These are phyloP conservation scores for Astrocystis sublimbata DNA, from an alignment of 495 filamentous ascomycete genomes.

Conservation along the genomic window DNA sequence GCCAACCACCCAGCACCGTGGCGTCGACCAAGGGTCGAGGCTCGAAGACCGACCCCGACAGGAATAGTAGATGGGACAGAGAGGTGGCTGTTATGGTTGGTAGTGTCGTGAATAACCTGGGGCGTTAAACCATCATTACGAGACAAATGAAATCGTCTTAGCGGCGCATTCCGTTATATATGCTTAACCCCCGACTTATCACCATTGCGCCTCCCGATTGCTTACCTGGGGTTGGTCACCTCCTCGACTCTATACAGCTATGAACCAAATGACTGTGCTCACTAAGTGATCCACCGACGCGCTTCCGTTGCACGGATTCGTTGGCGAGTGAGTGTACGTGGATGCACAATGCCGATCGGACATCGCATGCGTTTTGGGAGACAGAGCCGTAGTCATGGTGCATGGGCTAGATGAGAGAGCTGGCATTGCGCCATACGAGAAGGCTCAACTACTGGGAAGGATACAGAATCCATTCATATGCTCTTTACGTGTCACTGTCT, in stretches of 20 bases:
- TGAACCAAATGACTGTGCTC: no score
- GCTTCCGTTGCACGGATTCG: no score
- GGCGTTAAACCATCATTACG: conserved; percentile 32
- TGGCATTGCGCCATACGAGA: neutral
- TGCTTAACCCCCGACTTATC: no score
- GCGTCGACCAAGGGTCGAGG: conserved; percentile 43
- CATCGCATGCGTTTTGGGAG: no score
- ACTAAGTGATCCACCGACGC: no score
- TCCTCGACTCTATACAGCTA: no score
- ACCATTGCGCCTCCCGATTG: no score
- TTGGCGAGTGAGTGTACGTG: no score
- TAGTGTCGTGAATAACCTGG: conserved; percentile 57
- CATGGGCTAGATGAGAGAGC: no score
- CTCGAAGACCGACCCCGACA: conserved; percentile 34
- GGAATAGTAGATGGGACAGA: conserved; percentile 71
- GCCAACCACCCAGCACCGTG: conserved; percentile 54
- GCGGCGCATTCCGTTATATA: neutral
- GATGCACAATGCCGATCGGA: no score
- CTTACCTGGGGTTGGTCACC: no score
- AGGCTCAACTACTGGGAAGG: neutral
- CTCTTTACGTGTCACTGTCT: neutral
- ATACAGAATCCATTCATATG: neutral
- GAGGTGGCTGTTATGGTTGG: conserved; percentile 96
- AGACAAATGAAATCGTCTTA: neutral
- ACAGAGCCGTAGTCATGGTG: no score